phyloP scores from a whole-genome alignment of 129 eudicot genomes.

The Flaveria linearis region DNA sequence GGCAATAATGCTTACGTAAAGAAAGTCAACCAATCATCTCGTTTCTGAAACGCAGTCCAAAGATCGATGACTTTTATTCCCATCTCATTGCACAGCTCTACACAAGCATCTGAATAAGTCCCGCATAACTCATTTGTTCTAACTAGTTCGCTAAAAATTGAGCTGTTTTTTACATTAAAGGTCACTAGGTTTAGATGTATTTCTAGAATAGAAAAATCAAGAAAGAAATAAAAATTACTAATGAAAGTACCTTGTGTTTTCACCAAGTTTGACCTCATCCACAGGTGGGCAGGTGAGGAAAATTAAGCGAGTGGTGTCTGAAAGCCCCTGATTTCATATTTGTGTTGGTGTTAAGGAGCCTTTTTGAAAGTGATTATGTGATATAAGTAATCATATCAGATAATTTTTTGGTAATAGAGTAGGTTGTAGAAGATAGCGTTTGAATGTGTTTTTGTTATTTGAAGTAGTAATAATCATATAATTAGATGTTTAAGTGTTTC shows the following conservation, averaged over 20 bases:
- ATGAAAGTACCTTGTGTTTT: constrained; percentile 54
- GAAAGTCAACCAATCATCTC: constrained; percentile 70
- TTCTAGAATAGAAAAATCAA: background rate
- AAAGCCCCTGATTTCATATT: constrained; percentile 59
- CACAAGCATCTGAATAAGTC: constrained; percentile 79
- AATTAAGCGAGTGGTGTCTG: constrained; percentile 64
- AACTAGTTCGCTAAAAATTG: constrained; percentile 55
- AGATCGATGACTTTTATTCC: constrained; percentile 75
- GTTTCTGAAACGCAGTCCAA: constrained; percentile 86
- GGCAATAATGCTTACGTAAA: constrained; percentile 66
- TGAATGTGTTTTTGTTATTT: constrained; percentile 2
- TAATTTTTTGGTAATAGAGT: background rate
- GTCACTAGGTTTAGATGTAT: constrained; percentile 3
- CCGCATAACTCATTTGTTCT: constrained; percentile 89
- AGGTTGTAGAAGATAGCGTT: background rate
- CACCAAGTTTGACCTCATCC: constrained; percentile 60
- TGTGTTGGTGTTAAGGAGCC: constrained; percentile 18
- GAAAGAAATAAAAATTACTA: background rate
- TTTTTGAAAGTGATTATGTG: constrained; percentile 15
- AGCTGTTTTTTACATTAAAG: constrained; percentile 41
- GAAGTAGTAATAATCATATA: background rate
- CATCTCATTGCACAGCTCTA: constrained; percentile 72
- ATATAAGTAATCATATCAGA: constrained; percentile 1
- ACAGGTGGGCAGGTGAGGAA: constrained; percentile 84
- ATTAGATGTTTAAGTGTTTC: background rate